Base-by-base conservation (phyloP, 352 stramenopile species). In the Pythium periplocum region DNA sequence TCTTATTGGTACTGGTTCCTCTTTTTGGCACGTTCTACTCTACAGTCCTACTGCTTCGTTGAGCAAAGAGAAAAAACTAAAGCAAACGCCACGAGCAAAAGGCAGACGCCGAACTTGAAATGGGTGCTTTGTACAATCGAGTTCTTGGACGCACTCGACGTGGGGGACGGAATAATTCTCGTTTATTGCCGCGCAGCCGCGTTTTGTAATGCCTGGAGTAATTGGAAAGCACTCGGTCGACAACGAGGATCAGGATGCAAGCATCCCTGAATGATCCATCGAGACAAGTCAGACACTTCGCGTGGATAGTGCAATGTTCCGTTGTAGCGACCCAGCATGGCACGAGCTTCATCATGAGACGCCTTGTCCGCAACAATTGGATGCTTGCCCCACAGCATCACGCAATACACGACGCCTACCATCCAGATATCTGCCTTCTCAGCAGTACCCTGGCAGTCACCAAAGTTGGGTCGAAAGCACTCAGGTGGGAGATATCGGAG, bases 361-460 rank as follows among this genome's bases (percentile, higher is more conserved):
- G 69, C 69, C 48, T 86, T 89, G 44, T 87, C 77, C 3, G 51
- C 50, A 49, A 76, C 83, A 48, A 91, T 79, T 8, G 81, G 81
- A 45, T 91, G 81, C 53, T 88, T 91, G 26, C 81, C 81, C 36
- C 71, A 86, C 9, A 91, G 63, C 75, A 88, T 88, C 47, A 89
- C 67, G 61, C 70, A 84, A 50, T 74, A 91, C 30, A 91, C 72
- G 26, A 91, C 78, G 11, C 81, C 81, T 40, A 91, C 61, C 81
- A 91, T 91, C 81, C 81, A 91, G 52, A 89, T 87, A 45, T 91
- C 81, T 0, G 81, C 81, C 57, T 89, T 91, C 50, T 89, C 81
- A 9, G 81, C 81, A 7, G 78, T 91, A 30, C 63, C 77, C 55
- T 80, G 71, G 39, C 75, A 85, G 47, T 81, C 69, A 6, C 67